Base-by-base conservation (phyloP, 2,329 filamentous ascomycete species). In the Colletotrichum liaoningense region DNA sequence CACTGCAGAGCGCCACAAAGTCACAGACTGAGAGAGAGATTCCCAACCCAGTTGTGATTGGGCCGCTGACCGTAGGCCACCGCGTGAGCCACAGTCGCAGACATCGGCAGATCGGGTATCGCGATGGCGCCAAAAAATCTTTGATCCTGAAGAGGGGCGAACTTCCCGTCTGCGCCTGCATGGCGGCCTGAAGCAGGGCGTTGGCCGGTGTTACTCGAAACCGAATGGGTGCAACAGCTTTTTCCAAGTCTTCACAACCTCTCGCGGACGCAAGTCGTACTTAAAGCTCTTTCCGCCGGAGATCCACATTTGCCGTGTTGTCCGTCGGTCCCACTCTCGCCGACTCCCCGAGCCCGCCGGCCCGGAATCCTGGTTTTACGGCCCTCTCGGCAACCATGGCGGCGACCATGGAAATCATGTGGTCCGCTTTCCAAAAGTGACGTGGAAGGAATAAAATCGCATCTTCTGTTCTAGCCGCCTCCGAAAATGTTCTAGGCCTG, bases 91-190 rank as follows among this genome's bases (percentile, higher is more conserved):
- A 63, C 28, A 35, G 26, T 5, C 8, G 19, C 7, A 30, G 42
- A 65, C 35, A 54, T 56, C n/a, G 66, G 59, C 70, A 64, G 42
- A 58, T 63, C 60, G 60, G 46, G 14, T 54, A 54, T 63, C 60
- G 60, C n/a, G 60, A 63, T 54, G 60, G 28, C 42, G 46, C 42
- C 60, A 54, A 28, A 28, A 54, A 54, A 63, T 54, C 12, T 63
- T 54, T 26, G 28, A 16, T n/a, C 38, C 38, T 42, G 16, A 42
- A n/a, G 28, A 63, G 28, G 8, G 38, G 19, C 59, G 26, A 30
- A 16, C 3, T 4, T 62, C 12, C 16, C 19, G 42, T 49, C 38
- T 49, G 8, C 60, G 60, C 28, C 60, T 54, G 60, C 60, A 63
- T 63, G n/a, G 46, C 60, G 60, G 60, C 60, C 60, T 38, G 60